Conservation (phyloP, 306 rosid species). For the Dalbergia cochinchinensis region DNA sequence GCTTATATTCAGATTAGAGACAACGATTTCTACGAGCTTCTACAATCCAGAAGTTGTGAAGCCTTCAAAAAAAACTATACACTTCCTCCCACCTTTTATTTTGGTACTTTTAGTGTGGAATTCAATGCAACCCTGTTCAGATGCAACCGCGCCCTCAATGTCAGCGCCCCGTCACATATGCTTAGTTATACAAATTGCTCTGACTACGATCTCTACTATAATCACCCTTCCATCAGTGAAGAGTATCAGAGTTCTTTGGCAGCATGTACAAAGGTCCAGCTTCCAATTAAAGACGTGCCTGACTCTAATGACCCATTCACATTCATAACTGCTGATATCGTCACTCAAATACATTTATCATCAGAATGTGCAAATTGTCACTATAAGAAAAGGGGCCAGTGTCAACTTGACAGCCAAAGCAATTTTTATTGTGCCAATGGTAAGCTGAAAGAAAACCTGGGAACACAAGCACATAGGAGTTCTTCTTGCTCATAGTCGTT, state of each 20-base stretch:
- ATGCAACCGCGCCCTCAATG: constrained; percentile 44
- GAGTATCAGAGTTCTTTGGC: background rate
- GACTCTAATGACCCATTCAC: background rate
- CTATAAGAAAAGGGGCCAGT: constrained; percentile 12
- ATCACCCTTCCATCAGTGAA: accelerated
- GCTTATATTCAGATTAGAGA: constrained; percentile 34
- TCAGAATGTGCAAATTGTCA: constrained; percentile 43
- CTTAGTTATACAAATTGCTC: background rate
- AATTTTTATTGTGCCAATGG: constrained; percentile 42
- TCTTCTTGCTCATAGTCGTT: constrained; percentile 6
- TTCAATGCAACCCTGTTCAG: background rate
- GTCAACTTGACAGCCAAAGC: background rate
- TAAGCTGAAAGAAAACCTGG: constrained; percentile 16
- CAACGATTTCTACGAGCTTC: background rate
- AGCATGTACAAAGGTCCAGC: constrained; percentile 45
- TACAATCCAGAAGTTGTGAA: constrained; percentile 39
- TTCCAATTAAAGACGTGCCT: constrained; percentile 49
- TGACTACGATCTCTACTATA: constrained; percentile 32
- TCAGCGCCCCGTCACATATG: background rate
- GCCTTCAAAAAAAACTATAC: constrained; percentile 38
- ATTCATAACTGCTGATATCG: constrained; percentile 27
- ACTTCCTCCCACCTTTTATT: constrained; percentile 28
- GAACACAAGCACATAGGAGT: constrained; percentile 19
- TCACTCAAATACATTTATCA: background rate
- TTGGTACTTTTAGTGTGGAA: background rate